Conservation (phyloP, 495 filamentous ascomycete genomes). For the Hypoxylon cercidicola region DNA sequence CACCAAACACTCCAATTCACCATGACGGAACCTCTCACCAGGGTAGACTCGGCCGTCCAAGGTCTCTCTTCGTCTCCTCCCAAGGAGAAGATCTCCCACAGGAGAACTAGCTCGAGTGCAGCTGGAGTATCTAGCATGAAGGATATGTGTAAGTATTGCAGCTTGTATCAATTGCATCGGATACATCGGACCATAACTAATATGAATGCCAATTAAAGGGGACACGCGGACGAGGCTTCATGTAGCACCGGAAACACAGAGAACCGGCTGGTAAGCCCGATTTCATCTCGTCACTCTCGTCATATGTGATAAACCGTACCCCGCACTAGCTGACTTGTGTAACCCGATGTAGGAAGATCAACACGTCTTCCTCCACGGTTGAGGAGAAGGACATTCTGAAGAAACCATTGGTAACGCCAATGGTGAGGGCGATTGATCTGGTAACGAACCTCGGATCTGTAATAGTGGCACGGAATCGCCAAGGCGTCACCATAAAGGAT, state of each 20-base stretch:
- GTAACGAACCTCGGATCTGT: constrained; percentile 87
- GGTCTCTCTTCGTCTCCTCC: constrained; percentile 74
- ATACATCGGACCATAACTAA: constrained; percentile 30
- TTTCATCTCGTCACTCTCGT: constrained; percentile 6
- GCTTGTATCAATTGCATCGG: neutral
- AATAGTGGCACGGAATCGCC: constrained; percentile 87
- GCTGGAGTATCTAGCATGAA: constrained; percentile 82
- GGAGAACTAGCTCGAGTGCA: constrained; percentile 72
- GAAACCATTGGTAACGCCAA: constrained; percentile 79
- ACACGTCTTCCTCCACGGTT: constrained; percentile 78
- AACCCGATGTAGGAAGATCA: constrained; percentile 77
- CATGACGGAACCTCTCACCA: constrained; percentile 68
- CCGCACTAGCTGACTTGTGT: constrained; percentile 22
- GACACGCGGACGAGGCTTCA: constrained; percentile 76
- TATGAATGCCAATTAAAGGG: constrained; percentile 61
- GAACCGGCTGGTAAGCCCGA: constrained; percentile 81
- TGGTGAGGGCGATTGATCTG: constrained; percentile 92
- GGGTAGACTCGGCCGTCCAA: constrained; percentile 88
- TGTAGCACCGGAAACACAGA: constrained; percentile 88
- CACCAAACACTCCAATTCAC: constrained; percentile 17
- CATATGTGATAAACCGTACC: constrained; percentile 2
- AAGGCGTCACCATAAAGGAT: constrained; percentile 95
- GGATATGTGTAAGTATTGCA: constrained; percentile 75
- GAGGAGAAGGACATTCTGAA: constrained; percentile 85
- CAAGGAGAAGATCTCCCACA: constrained; percentile 67